A percentile compares a stretch with the other conserved stretches of the same genome.
phyloP scores from a whole-genome alignment of 257 asterid genomes.

The Solanum stenotomum region DNA sequence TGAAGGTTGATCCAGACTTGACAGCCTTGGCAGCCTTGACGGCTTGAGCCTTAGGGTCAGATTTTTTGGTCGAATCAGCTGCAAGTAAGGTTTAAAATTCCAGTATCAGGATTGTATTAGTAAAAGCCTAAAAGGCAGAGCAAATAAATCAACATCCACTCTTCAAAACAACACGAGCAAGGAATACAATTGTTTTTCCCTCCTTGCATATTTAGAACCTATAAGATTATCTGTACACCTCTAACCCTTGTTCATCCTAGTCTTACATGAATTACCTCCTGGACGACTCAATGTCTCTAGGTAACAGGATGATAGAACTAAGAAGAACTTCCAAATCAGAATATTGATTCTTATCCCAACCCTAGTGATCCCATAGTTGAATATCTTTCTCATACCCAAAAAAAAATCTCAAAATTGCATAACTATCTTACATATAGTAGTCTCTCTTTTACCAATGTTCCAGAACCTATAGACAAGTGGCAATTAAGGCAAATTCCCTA shows the following conservation, averaged over 20 bases:
- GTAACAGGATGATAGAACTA: not conserved
- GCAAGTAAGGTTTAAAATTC: not conserved
- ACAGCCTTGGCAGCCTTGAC: conserved; percentile 48
- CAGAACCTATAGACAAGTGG: not conserved
- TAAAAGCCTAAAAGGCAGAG: not conserved
- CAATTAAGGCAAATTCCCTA: not conserved
- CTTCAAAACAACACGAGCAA: not conserved
- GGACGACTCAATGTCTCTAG: not conserved
- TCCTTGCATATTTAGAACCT: too few species aligned
- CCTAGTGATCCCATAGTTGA: not conserved
- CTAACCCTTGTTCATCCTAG: not conserved
- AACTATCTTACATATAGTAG: not conserved
- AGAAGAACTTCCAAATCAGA: not conserved
- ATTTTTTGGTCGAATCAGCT: not conserved
- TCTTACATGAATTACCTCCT: not conserved
- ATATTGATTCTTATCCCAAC: not conserved
- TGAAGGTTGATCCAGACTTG: conserved; percentile 27
- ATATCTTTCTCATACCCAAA: not conserved
- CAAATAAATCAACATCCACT: not conserved
- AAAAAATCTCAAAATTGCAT: not conserved
- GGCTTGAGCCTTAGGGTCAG: conserved; percentile 39
- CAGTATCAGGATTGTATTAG: not conserved
- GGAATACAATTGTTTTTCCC: not conserved
- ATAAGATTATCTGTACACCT: not conserved
- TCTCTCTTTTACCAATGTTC: not conserved